A percentile compares a stretch with the other conserved stretches of the same genome.
Evolutionary conservation across 495 filamentous ascomycete species (phyloP).

Genomic region (Penicillium alfredii): DNA sequence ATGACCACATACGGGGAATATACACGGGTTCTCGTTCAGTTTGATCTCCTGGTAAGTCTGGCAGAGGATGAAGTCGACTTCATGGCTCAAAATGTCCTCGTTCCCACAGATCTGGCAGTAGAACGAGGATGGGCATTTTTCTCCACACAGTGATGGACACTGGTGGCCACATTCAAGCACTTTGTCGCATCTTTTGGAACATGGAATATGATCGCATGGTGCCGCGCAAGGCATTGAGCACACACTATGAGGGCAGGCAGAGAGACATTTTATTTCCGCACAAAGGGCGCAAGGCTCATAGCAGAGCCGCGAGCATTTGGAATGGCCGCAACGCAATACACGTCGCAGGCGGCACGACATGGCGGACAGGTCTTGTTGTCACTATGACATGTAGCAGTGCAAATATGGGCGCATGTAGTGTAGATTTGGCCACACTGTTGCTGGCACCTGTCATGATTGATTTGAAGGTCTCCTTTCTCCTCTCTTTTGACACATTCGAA

Average conservation of each 20-base stretch:
- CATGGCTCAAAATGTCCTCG: conserved; percentile 33
- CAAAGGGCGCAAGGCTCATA: conserved; percentile 62
- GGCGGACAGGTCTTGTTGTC: conserved; percentile 45
- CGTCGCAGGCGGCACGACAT: conserved; percentile 53
- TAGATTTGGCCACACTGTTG: conserved; percentile 49
- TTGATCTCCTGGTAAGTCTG: conserved; percentile 50
- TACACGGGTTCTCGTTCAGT: conserved; percentile 52
- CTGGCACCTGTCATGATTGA: conserved; percentile 47
- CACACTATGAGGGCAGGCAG: conserved; percentile 48
- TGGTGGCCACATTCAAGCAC: conserved; percentile 58
- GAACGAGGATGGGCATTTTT: conserved; percentile 49
- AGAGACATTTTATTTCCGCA: conserved; percentile 50
- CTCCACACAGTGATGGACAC: conserved; percentile 64
- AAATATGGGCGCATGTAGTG: conserved; percentile 54
- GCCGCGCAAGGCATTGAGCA: conserved; percentile 62
- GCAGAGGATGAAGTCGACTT: conserved; percentile 50
- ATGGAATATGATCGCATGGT: conserved; percentile 59
- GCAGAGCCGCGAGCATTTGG: conserved; percentile 52
- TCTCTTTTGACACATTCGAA: conserved; percentile 36
- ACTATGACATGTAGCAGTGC: conserved; percentile 49
- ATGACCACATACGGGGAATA: conserved; percentile 63
- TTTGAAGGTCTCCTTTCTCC: conserved; percentile 16
- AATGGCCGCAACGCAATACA: conserved; percentile 59
- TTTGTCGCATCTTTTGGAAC: conserved; percentile 55
- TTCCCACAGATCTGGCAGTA: conserved; percentile 54